Evolutionary conservation across 805 yeast genomes (phyloP).

Genomic region (Lipomyces japonicus): DNA sequence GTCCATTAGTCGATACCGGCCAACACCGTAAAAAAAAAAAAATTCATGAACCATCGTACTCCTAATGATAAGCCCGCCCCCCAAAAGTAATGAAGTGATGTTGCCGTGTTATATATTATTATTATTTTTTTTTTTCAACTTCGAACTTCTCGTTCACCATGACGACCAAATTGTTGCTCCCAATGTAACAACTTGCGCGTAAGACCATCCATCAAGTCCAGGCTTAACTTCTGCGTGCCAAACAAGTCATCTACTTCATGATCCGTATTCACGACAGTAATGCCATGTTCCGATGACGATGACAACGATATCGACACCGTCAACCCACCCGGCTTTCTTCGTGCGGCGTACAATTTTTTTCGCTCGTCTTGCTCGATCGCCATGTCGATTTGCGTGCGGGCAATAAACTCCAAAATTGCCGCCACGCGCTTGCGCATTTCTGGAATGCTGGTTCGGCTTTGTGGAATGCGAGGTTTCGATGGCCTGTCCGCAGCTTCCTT

Average conservation of each 20-base stretch:
- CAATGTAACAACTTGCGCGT: slow-evolving; percentile 69
- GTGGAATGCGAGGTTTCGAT: slow-evolving; percentile 79
- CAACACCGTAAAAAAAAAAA: too few relatives aligned
- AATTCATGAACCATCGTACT: too few relatives aligned
- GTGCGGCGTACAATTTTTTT: slow-evolving; percentile 43
- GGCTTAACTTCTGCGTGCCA: slow-evolving; percentile 54
- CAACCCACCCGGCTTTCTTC: slow-evolving; percentile 26
- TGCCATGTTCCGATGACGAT: not conserved
- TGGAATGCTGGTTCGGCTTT: slow-evolving; percentile 63
- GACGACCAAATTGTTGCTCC: slow-evolving; percentile 69
- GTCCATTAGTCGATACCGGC: too few relatives aligned
- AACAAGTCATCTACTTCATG: slow-evolving; percentile 43
- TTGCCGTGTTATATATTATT: too few relatives aligned
- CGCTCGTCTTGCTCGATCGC: slow-evolving; percentile 67
- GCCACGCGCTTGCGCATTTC: slow-evolving; percentile 87
- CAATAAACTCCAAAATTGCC: slow-evolving; percentile 86
- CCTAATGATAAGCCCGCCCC: too few relatives aligned
- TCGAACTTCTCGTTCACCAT: slow-evolving; percentile 32
- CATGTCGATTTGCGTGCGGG: slow-evolving; percentile 79
- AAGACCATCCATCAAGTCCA: slow-evolving; percentile 64
- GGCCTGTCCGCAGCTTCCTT: slow-evolving; percentile 48
- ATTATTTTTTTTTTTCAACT: too few relatives aligned
- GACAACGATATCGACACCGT: not conserved
- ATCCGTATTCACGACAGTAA: slow-evolving; percentile 11
- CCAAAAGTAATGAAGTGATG: too few relatives aligned